A percentile compares a stretch with the other conserved stretches of the same genome.
These are phyloP conservation scores for Knoxia roxburghii DNA, from an alignment of 257 asterid species.

Conservation along the genomic window DNA sequence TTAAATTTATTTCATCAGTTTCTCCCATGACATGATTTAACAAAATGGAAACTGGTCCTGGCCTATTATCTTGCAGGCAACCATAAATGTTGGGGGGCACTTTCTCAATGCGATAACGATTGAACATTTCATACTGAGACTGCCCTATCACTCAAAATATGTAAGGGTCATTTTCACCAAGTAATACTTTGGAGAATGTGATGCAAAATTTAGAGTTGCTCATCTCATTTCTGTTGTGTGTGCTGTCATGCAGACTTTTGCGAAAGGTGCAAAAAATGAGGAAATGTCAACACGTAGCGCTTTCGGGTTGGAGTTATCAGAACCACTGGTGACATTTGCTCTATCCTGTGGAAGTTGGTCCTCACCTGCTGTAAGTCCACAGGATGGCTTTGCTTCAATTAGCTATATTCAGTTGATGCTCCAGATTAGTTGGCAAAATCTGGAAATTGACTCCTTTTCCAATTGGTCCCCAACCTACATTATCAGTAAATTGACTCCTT, in stretches of 20 bases:
- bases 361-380: slow-evolving; percentile 79
- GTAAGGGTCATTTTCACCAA: slow-evolving; percentile 31
- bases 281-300: slow-evolving; percentile 45
- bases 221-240: slow-evolving; percentile 8
- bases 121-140: slow-evolving; percentile 72
- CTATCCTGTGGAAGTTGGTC: slow-evolving; percentile 98
- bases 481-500: background rate
- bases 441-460: background rate
- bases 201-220: background rate
- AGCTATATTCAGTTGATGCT: background rate
- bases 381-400: background rate
- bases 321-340: slow-evolving; percentile 85
- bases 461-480: no score
- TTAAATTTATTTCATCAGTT: background rate
- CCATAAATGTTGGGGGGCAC: slow-evolving; percentile 67
- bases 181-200: background rate
- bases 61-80: slow-evolving; percentile 45
- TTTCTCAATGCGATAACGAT: slow-evolving; percentile 60
- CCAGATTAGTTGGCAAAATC: background rate
- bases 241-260: slow-evolving; percentile 40
- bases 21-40: background rate
- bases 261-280: slow-evolving; percentile 49
- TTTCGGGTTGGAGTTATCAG: slow-evolving; percentile 67
- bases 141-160: slow-evolving; percentile 70
- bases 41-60: background rate